Evolutionary conservation across 1,284 basidiomycete genomes (phyloP).

Genomic region (Apiotrichum laibachii): DNA sequence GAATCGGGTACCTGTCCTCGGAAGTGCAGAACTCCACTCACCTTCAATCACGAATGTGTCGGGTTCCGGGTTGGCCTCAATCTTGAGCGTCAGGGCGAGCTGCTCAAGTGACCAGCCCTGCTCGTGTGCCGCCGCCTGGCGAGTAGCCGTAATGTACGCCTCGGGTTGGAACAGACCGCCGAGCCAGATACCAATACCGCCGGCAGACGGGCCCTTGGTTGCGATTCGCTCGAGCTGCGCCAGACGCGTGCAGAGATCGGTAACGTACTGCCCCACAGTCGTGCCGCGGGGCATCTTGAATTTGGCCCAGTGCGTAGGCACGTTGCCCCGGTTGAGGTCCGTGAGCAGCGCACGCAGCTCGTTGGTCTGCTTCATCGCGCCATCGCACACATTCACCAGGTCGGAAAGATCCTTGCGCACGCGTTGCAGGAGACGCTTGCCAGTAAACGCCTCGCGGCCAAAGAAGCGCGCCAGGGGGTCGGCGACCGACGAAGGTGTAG

Average conservation of each 20-base stretch:
- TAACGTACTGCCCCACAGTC: constrained; percentile 78
- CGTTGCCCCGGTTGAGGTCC: constrained; percentile 81
- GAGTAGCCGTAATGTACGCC: constrained; percentile 88
- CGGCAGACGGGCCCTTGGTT: constrained; percentile 49
- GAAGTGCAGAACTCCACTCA: no score
- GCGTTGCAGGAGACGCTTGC: constrained; percentile 68
- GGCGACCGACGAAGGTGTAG: constrained; percentile 23
- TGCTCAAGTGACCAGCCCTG: constrained; percentile 90
- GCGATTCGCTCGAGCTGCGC: constrained; percentile 77
- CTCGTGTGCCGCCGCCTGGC: constrained; percentile 85
- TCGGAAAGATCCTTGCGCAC: constrained; percentile 76
- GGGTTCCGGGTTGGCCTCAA: constrained; percentile 61
- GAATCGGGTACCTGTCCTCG: no score
- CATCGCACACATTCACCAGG: constrained; percentile 78
- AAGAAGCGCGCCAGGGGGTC: constrained; percentile 86
- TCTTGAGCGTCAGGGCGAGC: constrained; percentile 71
- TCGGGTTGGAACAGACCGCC: constrained; percentile 93
- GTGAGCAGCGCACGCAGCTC: constrained; percentile 84
- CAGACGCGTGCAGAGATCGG: constrained; percentile 74
- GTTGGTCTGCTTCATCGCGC: constrained; percentile 88
- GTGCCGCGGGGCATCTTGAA: constrained; percentile 82
- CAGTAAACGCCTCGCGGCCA: constrained; percentile 79
- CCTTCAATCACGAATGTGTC: constrained; percentile 80
- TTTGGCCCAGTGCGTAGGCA: constrained; percentile 79
- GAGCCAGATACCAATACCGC: constrained; percentile 64